Evolutionary conservation across 2,329 filamentous ascomycete genomes (phyloP), one percentile per base, ranked within the genome.

Genomic region (Aspergillaceae sp.): DNA sequence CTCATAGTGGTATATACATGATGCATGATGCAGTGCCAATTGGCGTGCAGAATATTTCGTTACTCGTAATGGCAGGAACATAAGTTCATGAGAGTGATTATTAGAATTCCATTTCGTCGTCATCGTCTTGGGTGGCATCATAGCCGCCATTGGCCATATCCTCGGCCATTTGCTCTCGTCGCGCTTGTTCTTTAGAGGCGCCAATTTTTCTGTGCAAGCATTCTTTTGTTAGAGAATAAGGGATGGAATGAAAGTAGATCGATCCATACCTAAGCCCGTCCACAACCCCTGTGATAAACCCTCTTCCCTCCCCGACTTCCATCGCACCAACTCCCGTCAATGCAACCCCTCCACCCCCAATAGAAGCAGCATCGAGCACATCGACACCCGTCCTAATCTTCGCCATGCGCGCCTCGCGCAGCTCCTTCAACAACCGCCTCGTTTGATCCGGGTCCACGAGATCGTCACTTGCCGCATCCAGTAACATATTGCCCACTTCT

Each of bases 281-380:
- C 52, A 97, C 83, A 2, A 96, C 87, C 1, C 86, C 87, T 1
- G 81, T 75, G 50, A 97, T 81, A 61, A 96, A 94, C 0, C 82
- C 83, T 57, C 91, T 78, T 46, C 83, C 86, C 71, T 97, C 91
- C 0, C 86, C 84, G 41, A 97, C 74, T 71, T 98, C 92, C 84
- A 97, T 89, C 2, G 87, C 87, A 2, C 92, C 92, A 0, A 97
- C 86, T 26, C 91, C 91, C 42, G 82, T 83, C 62, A 85, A 72
- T 47, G 85, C 77, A 46, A 87, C 79, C n/a, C 90, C 82, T 6
- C 78, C 84, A 19, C 78, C 79, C 8, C 59, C 64, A 29, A 56
- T 60, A 7, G 67, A 62, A 5, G 67, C 67, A 33, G 61, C 61
- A 57, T 89, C 86, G 42, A 94, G 68, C 35, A 82, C 78, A 34